Evolutionary conservation across 148 eudicot genomes (phyloP).

Genomic region (Spergularia marina): DNA sequence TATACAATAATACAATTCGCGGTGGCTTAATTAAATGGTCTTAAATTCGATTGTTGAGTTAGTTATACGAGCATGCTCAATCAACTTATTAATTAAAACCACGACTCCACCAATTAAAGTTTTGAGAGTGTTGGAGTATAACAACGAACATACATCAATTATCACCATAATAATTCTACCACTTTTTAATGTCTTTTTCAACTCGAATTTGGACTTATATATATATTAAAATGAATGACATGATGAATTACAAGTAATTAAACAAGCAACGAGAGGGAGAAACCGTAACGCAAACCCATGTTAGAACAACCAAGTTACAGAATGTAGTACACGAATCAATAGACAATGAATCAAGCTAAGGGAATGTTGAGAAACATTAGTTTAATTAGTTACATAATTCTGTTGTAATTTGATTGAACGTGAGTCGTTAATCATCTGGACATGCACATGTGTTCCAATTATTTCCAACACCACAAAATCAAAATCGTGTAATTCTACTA

Average conservation of each 20-base stretch:
- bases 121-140: background rate
- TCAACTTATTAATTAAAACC: too few species aligned
- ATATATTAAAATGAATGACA: too few species aligned
- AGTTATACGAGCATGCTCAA: too few species aligned
- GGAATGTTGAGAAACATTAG: constrained; percentile 33
- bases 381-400: constrained; percentile 24
- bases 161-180: background rate
- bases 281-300: constrained; percentile 6
- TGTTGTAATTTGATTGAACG: constrained; percentile 12
- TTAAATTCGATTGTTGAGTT: too few species aligned
- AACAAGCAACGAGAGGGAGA: background rate
- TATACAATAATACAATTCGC: background rate
- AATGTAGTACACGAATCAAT: background rate
- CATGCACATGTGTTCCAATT: constrained; percentile 33
- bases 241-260: background rate
- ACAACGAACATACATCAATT: too few species aligned
- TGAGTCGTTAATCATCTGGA: constrained; percentile 9
- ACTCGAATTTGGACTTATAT: too few species aligned
- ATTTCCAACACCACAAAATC: constrained; percentile 1
- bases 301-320: constrained; percentile 9
- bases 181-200: too few species aligned
- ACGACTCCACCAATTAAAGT: too few species aligned
- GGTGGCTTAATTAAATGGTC: background rate
- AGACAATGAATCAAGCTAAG: constrained; percentile 22
- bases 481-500: background rate